phyloP scores from a whole-genome alignment of 2,329 filamentous ascomycete genomes.

The Bimuria novae-zelandiae region DNA sequence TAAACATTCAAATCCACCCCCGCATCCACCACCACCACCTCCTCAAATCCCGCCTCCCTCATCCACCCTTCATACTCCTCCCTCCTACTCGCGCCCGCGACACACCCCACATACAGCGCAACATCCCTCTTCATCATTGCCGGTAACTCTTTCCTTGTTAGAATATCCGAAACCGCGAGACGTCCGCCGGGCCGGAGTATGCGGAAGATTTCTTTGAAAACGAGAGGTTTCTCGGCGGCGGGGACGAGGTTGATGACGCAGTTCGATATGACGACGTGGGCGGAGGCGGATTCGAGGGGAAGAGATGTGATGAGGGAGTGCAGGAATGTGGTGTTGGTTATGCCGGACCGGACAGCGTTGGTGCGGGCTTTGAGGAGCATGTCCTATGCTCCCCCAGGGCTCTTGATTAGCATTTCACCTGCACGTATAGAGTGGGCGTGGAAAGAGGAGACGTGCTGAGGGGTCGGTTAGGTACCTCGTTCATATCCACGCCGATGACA shows the following conservation, averaged over 20 bases:
- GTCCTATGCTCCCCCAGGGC: slow-evolving; percentile 50
- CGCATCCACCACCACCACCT: slow-evolving; percentile 21
- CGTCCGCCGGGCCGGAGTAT: slow-evolving; percentile 62
- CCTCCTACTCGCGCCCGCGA: slow-evolving; percentile 61
- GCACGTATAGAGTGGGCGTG: background rate
- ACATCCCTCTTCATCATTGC: slow-evolving; percentile 55
- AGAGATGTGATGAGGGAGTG: slow-evolving; percentile 58
- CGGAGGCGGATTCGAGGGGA: slow-evolving; percentile 48
- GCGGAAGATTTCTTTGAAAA: slow-evolving; percentile 63
- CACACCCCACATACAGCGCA: slow-evolving; percentile 63
- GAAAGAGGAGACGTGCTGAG: too few relatives aligned
- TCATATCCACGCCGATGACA: slow-evolving; percentile 65
- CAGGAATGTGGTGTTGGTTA: slow-evolving; percentile 57
- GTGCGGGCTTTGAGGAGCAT: slow-evolving; percentile 59
- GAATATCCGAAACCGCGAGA: slow-evolving; percentile 64
- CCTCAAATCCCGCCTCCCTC: slow-evolving; percentile 47
- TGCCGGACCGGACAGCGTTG: slow-evolving; percentile 49
- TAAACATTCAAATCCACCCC: slow-evolving; percentile 22
- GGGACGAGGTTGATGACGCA: slow-evolving; percentile 50
- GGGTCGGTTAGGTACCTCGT: slow-evolving; percentile 56
- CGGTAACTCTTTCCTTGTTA: slow-evolving; percentile 57
- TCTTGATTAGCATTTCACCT: background rate
- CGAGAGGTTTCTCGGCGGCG: slow-evolving; percentile 22
- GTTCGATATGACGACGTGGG: slow-evolving; percentile 65
- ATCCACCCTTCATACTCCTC: slow-evolving; percentile 59